A percentile compares a stretch with the other conserved stretches of the same genome.
These are phyloP conservation scores for Westerdykella ornata DNA, from an alignment of 2,329 filamentous ascomycete genomes.

Conservation along the genomic window DNA sequence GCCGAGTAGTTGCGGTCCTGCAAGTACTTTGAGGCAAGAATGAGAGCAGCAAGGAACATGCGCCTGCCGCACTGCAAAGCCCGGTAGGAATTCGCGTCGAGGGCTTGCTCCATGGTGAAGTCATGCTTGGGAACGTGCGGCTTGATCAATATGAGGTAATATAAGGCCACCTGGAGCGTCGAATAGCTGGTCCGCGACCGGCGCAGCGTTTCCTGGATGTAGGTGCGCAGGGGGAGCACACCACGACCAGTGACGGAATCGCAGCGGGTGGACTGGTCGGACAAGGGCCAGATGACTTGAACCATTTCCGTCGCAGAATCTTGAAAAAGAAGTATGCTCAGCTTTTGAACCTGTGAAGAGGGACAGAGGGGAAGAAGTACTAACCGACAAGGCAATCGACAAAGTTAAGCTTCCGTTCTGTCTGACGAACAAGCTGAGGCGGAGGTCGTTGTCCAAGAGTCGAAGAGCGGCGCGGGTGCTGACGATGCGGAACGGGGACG, in stretches of 20 bases:
- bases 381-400: slow-evolving; percentile 97
- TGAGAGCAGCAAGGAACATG: slow-evolving; percentile 93
- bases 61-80: slow-evolving; percentile 91
- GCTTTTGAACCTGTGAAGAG: slow-evolving; percentile 30
- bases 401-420: slow-evolving; percentile 88
- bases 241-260: slow-evolving; percentile 61
- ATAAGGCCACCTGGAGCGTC: slow-evolving; percentile 90
- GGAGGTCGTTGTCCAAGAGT: slow-evolving; percentile 56
- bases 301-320: slow-evolving; percentile 97
- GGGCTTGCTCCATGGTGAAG: slow-evolving; percentile 78
- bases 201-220: slow-evolving; percentile 94
- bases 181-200: slow-evolving; percentile 96
- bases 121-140: slow-evolving; percentile 75
- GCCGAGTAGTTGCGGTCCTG: slow-evolving; percentile 98
- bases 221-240: slow-evolving; percentile 83
- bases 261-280: slow-evolving; percentile 68
- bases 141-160: slow-evolving; percentile 93
- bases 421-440: slow-evolving; percentile 74
- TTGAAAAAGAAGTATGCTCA: slow-evolving; percentile 42
- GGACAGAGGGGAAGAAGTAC: slow-evolving; percentile 39
- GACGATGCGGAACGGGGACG: slow-evolving; percentile 56
- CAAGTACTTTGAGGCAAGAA: slow-evolving; percentile 93
- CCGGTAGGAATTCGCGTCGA: slow-evolving; percentile 64
- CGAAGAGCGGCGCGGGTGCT: slow-evolving; percentile 54
- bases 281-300: slow-evolving; percentile 92